Evolutionary conservation across 805 yeast genomes (phyloP).

Genomic region (Kodamaea jinghongensis): DNA sequence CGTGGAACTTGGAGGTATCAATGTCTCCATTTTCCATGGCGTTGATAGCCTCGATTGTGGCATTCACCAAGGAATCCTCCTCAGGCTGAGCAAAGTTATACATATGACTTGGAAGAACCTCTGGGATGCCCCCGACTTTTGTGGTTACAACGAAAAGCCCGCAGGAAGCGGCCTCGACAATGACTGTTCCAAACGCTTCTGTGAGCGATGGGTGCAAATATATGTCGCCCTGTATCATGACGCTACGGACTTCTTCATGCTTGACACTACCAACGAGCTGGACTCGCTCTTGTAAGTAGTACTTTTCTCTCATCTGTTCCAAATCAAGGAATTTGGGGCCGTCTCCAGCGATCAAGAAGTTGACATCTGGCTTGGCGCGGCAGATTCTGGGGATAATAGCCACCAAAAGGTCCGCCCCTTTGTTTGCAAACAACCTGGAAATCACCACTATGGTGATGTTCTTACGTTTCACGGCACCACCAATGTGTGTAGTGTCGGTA

Average conservation of each 20-base stretch:
- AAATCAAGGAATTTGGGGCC: conserved; percentile 94
- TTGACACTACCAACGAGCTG: conserved; percentile 80
- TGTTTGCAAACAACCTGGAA: conserved; percentile 89
- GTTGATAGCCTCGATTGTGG: conserved; percentile 68
- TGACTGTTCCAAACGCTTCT: conserved; percentile 96
- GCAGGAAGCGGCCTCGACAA: conserved; percentile 97
- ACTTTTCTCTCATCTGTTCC: conserved; percentile 90
- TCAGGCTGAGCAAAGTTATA: conserved; percentile 88
- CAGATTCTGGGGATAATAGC: conserved; percentile 87
- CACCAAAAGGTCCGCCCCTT: conserved; percentile 87
- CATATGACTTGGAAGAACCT: conserved; percentile 91
- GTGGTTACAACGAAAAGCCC: conserved; percentile 93
- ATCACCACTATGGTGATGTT: conserved; percentile 84
- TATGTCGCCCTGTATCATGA: conserved; percentile 91
- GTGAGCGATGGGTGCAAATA: conserved; percentile 91
- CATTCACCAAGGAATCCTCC: conserved; percentile 73
- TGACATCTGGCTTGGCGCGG: conserved; percentile 54
- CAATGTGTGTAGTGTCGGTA: conserved; percentile 8
- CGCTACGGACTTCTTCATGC: conserved; percentile 90
- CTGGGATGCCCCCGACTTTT: conserved; percentile 96
- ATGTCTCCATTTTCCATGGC: conserved; percentile 54
- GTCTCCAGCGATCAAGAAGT: conserved; percentile 89
- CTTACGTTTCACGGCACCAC: conserved; percentile 15
- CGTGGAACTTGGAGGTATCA: conserved; percentile 75
- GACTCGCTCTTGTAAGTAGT: conserved; percentile 83